A percentile compares a stretch with the other conserved stretches of the same genome.
These are phyloP conservation scores for Delitschia confertaspora DNA, from an alignment of 495 filamentous ascomycete genomes.

Conservation along the genomic window DNA sequence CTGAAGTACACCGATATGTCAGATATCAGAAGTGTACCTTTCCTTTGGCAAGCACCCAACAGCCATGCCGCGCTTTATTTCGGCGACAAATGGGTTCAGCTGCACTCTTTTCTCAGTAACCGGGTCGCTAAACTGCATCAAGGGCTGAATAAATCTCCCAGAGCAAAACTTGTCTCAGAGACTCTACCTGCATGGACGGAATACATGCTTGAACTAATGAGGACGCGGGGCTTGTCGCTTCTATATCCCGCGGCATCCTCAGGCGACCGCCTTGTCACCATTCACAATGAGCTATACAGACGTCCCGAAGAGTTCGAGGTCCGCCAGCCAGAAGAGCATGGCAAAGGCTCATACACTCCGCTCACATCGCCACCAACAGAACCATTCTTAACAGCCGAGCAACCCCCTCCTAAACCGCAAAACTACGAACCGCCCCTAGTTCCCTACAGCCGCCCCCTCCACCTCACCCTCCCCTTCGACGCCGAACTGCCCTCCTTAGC, in stretches of 20 bases:
- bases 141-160: conserved; percentile 1
- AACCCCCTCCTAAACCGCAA: conserved; percentile 12
- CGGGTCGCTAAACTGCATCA: conserved; percentile 39
- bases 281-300: conserved; percentile 66
- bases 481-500: conserved; percentile 33
- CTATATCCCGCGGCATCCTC: conserved; percentile 57
- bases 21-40: conserved; percentile 42
- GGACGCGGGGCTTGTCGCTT: conserved; percentile 61
- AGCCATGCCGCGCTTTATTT: conserved; percentile 72
- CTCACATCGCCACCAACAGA: conserved; percentile 11
- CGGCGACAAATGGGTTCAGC: conserved; percentile 72
- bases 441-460: conserved; percentile 23
- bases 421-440: conserved; percentile 20
- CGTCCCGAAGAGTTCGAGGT: conserved; percentile 55
- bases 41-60: conserved; percentile 75
- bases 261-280: conserved; percentile 46
- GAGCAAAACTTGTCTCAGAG: conserved; percentile 34
- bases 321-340: conserved; percentile 3
- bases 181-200: conserved; percentile 67
- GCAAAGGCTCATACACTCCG: background rate
- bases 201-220: conserved; percentile 61
- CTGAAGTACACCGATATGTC: conserved; percentile 15
- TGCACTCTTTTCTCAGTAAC: conserved; percentile 62
- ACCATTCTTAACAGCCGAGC: conserved; percentile 26
- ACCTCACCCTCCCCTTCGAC: conserved; percentile 32